Conservation (phyloP, 2,329 filamentous ascomycete species). For the Fusarium sp. region DNA sequence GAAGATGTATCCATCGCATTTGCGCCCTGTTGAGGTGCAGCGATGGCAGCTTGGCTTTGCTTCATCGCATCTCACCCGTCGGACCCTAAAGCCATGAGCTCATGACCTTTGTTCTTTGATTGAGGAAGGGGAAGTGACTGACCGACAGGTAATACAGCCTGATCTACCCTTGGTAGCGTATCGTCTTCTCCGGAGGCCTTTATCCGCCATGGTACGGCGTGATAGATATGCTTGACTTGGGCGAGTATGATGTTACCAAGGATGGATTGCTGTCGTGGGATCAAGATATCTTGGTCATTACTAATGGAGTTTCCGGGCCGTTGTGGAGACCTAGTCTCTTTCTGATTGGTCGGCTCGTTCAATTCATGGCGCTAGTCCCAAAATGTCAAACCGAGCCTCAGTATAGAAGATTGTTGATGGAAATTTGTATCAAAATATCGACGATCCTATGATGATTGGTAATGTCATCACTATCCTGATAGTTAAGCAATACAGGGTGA, state of each 20-base stretch:
- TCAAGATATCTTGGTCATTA: background rate
- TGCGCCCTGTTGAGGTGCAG: background rate
- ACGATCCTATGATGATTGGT: background rate
- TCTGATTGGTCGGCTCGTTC: background rate
- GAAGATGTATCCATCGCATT: background rate
- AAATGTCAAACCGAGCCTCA: background rate
- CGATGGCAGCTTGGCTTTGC: background rate
- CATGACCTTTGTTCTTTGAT: rapidly evolving
- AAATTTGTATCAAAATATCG: rapidly evolving
- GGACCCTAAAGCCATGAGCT: background rate
- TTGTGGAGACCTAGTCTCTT: rapidly evolving
- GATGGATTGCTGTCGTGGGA: background rate
- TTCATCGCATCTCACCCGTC: conserved; percentile 3
- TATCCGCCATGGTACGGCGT: background rate
- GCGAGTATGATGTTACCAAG: rapidly evolving
- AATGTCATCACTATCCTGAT: background rate
- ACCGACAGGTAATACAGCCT: conserved; percentile 6
- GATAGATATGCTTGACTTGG: rapidly evolving
- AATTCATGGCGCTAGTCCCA: background rate
- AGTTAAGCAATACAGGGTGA: too few relatives aligned
- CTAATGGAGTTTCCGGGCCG: background rate
- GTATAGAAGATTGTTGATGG: background rate
- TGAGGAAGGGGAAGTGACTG: background rate
- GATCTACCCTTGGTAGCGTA: background rate
- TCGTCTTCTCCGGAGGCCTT: background rate